Evolutionary conservation across 768 basidiomycete genomes (phyloP).

Genomic region (Suillus americanus): DNA sequence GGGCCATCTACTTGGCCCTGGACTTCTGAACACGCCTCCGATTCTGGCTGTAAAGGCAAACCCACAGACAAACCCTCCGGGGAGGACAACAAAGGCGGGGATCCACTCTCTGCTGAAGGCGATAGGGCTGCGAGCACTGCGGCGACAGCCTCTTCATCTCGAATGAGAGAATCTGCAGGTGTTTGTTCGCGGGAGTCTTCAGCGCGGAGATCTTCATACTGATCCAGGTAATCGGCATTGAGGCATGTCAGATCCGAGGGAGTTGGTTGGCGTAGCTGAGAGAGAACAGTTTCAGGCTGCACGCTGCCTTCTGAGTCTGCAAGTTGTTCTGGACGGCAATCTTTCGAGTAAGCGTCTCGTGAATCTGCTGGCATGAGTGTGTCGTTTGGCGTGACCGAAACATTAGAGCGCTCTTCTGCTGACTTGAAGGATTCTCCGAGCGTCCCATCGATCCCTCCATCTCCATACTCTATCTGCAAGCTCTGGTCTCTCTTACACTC

Average conservation of each 20-base stretch:
- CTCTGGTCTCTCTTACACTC: neutral
- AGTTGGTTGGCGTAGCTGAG: neutral
- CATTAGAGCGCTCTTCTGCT: neutral
- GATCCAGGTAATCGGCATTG: neutral
- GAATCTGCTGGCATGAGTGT: neutral
- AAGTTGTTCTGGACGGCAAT: neutral
- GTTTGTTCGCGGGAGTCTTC: neutral
- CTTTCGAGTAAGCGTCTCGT: neutral
- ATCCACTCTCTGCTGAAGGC: neutral
- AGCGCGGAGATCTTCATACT: neutral
- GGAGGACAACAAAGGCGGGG: neutral
- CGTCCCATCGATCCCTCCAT: neutral
- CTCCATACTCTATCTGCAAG: neutral
- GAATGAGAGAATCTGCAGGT: neutral
- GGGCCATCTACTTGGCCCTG: neutral
- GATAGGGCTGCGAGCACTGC: neutral
- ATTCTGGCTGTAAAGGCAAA: neutral
- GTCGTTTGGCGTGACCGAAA: no score
- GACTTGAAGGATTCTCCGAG: neutral
- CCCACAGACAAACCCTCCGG: neutral
- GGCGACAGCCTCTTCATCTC: neutral
- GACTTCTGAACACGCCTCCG: neutral
- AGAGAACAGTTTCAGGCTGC: neutral
- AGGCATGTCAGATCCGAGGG: neutral
- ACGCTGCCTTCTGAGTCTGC: neutral